Conservation (phyloP, 805 yeast species). For the Candida michaelii region DNA sequence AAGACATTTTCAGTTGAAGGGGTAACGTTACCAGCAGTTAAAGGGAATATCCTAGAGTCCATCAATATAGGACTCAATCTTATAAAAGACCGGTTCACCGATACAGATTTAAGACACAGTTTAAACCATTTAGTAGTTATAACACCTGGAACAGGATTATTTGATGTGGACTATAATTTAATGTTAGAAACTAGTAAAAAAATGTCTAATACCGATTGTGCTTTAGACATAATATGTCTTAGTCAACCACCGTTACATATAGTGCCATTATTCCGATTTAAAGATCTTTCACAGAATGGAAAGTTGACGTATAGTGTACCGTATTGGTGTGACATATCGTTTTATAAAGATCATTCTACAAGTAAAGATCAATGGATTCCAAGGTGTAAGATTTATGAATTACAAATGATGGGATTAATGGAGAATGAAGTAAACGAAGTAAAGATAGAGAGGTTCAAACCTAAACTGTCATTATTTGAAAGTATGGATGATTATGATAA, state of each 20-base stretch:
- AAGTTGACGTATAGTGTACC: constrained; percentile 77
- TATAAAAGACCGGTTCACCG: constrained; percentile 73
- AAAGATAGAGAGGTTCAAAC: constrained; percentile 58
- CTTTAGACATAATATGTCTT: constrained; percentile 84
- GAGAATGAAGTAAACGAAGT: constrained; percentile 80
- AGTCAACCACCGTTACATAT: constrained; percentile 90
- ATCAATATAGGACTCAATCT: constrained; percentile 79
- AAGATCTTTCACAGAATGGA: constrained; percentile 37
- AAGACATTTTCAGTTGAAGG: constrained; percentile 45
- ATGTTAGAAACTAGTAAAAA: constrained; percentile 73
- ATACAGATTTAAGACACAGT: constrained; percentile 84
- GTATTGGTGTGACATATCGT: constrained; percentile 92
- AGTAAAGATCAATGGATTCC: constrained; percentile 76
- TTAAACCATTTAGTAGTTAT: constrained; percentile 86
- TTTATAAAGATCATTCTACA: constrained; percentile 65
- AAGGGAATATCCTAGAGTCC: constrained; percentile 87
- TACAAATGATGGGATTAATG: constrained; percentile 98
- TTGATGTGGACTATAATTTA: constrained; percentile 83
- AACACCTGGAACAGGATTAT: constrained; percentile 91
- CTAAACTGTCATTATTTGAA: constrained; percentile 46
- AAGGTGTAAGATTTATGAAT: constrained; percentile 86
- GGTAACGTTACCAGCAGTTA: constrained; percentile 76
- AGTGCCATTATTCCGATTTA: constrained; percentile 81
- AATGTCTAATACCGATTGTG: constrained; percentile 74
- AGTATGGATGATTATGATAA: constrained; percentile 71